A percentile compares a stretch with the other conserved stretches of the same genome.
phyloP scores from a whole-genome alignment of 495 filamentous ascomycete species.

The Hypoxylon perforatum region DNA sequence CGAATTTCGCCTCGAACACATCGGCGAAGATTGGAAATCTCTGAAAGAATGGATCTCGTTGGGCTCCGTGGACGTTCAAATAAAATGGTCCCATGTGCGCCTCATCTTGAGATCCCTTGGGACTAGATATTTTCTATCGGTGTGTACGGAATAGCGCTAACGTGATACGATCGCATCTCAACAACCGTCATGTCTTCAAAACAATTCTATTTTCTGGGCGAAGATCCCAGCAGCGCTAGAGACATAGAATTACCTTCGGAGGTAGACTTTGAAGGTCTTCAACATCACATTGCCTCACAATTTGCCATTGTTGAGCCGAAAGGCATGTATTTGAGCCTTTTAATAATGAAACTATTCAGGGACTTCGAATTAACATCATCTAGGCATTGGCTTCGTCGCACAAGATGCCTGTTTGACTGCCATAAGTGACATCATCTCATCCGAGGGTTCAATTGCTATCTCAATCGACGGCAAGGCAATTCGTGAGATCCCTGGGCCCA shows the following conservation, averaged over 20 bases:
- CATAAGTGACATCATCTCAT: not conserved
- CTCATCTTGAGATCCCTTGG: not conserved
- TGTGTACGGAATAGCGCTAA: no score
- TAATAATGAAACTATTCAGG: slow-evolving; percentile 33
- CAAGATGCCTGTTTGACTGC: slow-evolving; percentile 35
- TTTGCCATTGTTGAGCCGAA: slow-evolving; percentile 55
- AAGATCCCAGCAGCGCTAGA: slow-evolving; percentile 51
- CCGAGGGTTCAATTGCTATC: not conserved
- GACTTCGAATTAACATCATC: not conserved
- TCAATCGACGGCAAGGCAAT: slow-evolving; percentile 36
- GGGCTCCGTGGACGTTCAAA: slow-evolving; percentile 2
- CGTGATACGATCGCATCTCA: slow-evolving; percentile 41
- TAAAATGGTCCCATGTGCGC: not conserved
- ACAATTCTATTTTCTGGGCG: slow-evolving; percentile 58
- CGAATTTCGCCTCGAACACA: not conserved
- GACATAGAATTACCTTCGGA: slow-evolving; percentile 52
- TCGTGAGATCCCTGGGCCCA: slow-evolving; percentile 57
- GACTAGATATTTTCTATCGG: slow-evolving; percentile 1
- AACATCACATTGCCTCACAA: slow-evolving; percentile 53
- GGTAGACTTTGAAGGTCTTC: slow-evolving; percentile 48
- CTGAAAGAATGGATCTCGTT: not conserved
- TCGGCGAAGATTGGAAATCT: not conserved
- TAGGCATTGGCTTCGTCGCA: slow-evolving; percentile 56
- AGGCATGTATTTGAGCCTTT: slow-evolving; percentile 39
- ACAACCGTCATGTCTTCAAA: slow-evolving; percentile 30